phyloP scores from a whole-genome alignment of 768 basidiomycete genomes.

The Collybia sordida region DNA sequence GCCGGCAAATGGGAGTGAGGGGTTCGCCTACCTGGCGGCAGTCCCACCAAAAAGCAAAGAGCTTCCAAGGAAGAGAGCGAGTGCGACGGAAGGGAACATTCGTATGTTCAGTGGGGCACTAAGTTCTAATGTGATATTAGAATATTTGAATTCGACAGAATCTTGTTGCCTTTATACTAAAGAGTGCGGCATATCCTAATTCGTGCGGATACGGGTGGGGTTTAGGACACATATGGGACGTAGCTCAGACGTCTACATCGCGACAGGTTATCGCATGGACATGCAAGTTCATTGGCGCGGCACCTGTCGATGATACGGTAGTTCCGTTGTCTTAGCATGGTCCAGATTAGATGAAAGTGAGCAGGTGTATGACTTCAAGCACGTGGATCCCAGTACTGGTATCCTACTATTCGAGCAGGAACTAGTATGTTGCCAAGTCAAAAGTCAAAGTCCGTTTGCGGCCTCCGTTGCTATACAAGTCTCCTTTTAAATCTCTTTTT shows the following conservation, averaged over 20 bases:
- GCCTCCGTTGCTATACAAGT: too few relatives aligned
- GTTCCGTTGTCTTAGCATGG: background rate
- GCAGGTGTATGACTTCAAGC: too few relatives aligned
- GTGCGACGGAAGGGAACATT: conserved; percentile 10
- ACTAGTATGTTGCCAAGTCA: too few relatives aligned
- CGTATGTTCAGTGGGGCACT: too few relatives aligned
- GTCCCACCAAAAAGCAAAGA: conserved; percentile 6
- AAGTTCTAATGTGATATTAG: background rate
- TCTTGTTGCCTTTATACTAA: too few relatives aligned
- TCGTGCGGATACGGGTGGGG: background rate
- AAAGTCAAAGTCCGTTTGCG: too few relatives aligned
- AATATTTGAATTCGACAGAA: too few relatives aligned
- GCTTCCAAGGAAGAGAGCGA: conserved; percentile 9
- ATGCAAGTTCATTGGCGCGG: background rate
- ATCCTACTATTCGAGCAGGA: too few relatives aligned
- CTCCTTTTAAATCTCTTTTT: too few relatives aligned
- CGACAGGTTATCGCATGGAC: background rate
- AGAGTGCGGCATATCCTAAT: background rate
- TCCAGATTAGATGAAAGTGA: too few relatives aligned
- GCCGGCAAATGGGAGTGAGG: background rate
- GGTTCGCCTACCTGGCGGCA: conserved; percentile 1
- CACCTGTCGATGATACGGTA: background rate
- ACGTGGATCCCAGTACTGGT: too few relatives aligned
- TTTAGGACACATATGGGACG: background rate
- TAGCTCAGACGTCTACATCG: background rate